Percentiles rank a stretch among this genome's conserved stretches.
Evolutionary conservation across 345 rosid genomes (phyloP).

Genomic region (Hypericum androsaemum): DNA sequence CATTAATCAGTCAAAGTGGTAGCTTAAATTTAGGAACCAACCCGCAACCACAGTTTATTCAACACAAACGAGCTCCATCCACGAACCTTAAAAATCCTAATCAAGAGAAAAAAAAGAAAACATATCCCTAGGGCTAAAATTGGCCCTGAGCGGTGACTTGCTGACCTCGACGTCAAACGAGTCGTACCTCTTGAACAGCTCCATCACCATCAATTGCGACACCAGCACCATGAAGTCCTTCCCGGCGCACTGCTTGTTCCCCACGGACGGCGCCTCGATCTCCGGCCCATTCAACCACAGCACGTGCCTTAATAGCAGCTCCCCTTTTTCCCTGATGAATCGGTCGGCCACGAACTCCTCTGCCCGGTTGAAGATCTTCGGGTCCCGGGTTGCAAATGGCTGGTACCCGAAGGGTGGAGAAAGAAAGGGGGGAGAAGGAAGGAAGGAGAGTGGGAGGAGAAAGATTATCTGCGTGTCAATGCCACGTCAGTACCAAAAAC

Average conservation of each 20-base stretch:
- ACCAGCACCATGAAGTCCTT: constrained; percentile 74
- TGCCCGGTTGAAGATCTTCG: constrained; percentile 53
- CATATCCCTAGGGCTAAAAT: no score
- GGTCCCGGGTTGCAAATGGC: constrained; percentile 77
- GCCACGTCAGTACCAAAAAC: no score
- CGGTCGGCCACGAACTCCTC: constrained; percentile 76
- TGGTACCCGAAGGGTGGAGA: constrained; percentile 78
- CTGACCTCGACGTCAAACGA: constrained; percentile 56
- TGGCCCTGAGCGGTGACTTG: constrained; percentile 37
- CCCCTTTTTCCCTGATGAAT: constrained; percentile 59
- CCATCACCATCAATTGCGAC: constrained; percentile 56
- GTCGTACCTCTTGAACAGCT: constrained; percentile 74
- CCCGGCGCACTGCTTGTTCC: constrained; percentile 80
- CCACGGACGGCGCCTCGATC: constrained; percentile 47
- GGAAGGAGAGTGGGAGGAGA: no score
- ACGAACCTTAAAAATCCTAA: no score
- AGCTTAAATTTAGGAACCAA: no score
- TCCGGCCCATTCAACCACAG: constrained; percentile 95
- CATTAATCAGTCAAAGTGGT: no score
- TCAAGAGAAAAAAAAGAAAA: no score
- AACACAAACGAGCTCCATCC: no score
- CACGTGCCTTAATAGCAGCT: constrained; percentile 50
- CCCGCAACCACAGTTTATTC: no score
- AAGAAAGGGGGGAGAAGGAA: no score
- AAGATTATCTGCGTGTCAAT: no score